These are phyloP conservation scores for Sanghuangporus baumii DNA, from an alignment of 1,284 basidiomycete genomes.

Conservation along the genomic window DNA sequence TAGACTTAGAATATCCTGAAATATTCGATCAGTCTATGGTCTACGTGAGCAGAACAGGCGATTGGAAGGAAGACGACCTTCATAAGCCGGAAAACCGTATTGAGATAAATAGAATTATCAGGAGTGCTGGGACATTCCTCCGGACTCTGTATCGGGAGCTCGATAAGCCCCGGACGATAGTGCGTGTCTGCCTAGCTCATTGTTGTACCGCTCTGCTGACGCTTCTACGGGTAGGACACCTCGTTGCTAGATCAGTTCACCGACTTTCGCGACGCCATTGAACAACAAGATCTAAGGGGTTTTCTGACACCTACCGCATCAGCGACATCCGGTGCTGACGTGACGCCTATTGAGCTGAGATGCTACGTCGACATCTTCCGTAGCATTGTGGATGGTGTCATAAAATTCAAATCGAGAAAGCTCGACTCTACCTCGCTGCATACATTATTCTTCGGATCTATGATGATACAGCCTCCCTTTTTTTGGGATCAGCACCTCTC, in stretches of 20 bases:
- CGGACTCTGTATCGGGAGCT: neutral
- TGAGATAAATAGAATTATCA: neutral
- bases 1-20: neutral
- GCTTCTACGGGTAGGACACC: neutral
- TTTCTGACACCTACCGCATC: neutral
- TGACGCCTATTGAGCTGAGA: neutral
- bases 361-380: neutral
- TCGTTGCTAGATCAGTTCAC: slow-evolving; percentile 21
- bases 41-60: neutral
- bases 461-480: neutral
- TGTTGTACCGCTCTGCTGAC: neutral
- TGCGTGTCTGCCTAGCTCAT: neutral
- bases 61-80: neutral
- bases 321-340: neutral
- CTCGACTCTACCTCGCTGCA: neutral
- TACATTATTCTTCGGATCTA: neutral
- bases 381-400: neutral
- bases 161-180: neutral
- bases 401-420: neutral
- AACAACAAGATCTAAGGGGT: neutral
- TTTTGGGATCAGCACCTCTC: neutral
- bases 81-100: neutral
- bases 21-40: neutral
- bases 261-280: slow-evolving; percentile 49
- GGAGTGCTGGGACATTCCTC: neutral